Evolutionary conservation across 805 yeast species (phyloP), one percentile per base, ranked within the genome.

Genomic region (Hyphopichia homilentoma): DNA sequence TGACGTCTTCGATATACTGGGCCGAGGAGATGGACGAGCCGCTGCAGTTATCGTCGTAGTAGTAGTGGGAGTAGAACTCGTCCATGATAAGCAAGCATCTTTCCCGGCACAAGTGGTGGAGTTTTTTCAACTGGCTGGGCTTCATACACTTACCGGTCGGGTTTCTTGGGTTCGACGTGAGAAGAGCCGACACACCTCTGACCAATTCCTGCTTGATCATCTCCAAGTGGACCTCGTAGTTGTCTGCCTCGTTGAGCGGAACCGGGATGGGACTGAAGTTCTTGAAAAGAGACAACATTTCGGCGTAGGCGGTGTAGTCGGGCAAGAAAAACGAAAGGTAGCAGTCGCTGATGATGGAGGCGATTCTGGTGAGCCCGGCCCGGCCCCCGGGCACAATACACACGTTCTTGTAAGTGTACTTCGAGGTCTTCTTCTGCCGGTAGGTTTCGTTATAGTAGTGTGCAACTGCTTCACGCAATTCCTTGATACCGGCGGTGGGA

Each of bases 381-480:
- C 82, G 59, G 2, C 82, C 82, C 21, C 82, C 82, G 6, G 82
- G 82, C 1, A 77, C 81, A 42, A 76, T 65, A 47, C 80, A 76
- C 21, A 76, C 81, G 45, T 76, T 76, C 45, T 75, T 78, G 48
- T 62, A 71, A 9, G 81, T 74, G 48, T 76, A 76, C 51, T 76
- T 67, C n/a, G 79, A 72, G 14, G 49, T 41, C 45, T 59, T 63
- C 31, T 64, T 68, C 36, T 63, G 45, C 43, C 82, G 68, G 49
- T 75, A 76, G 14, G 74, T 66, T 25, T 62, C 75, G 46, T 76
- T 76, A 57, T 76, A 76, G 38, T 69, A 57, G 39, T 74, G 55
- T 8, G 81, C 81, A 36, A 76, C 78, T 0, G 82, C 79, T 41
- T 70, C 70, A 47, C 82, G 60, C 36, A 76, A 57, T 23, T 65